Percentiles rank a stretch among this genome's conserved stretches.
These are phyloP conservation scores for Dactylellina sp. DNA, from an alignment of 2,329 filamentous ascomycete genomes.

Conservation along the genomic window DNA sequence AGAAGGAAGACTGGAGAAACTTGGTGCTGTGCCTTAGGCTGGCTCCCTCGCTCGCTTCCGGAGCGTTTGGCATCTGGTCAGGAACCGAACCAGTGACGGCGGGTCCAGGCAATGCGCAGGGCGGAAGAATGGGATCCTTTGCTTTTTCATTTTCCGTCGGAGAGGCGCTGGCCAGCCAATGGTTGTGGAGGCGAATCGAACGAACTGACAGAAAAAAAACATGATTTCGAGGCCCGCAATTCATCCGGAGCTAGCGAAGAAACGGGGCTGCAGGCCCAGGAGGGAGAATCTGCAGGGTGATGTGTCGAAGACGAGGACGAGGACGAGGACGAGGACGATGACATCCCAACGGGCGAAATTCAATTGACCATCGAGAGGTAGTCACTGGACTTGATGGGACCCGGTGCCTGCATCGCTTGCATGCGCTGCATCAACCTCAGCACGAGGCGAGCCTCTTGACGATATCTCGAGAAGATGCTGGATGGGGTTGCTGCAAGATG, in stretches of 20 bases:
- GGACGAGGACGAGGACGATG: conserved; percentile 39
- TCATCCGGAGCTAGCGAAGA: conserved; percentile 46
- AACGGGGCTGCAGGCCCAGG: conserved; percentile 28
- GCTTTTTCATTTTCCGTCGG: conserved; percentile 32
- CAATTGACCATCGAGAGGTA: too few species aligned
- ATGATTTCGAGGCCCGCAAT: conserved; percentile 28
- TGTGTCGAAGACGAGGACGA: conserved; percentile 21
- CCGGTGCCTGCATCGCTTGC: conserved; percentile 41
- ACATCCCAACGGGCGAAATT: conserved; percentile 55
- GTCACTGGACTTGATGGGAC: conserved; percentile 12
- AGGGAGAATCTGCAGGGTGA: conserved; percentile 43
- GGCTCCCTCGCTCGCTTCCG: conserved; percentile 32
- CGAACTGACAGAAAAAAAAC: background rate
- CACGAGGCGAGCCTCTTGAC: conserved; percentile 4
- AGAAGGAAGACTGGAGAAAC: conserved; percentile 31
- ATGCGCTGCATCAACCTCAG: conserved; percentile 14
- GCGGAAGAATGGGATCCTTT: conserved; percentile 19
- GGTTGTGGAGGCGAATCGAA: conserved; percentile 20
- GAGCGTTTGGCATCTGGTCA: conserved; percentile 14
- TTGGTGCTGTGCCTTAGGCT: background rate
- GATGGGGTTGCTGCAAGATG: conserved; percentile 43
- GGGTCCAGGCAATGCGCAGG: conserved; percentile 21
- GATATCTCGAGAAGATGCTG: conserved; percentile 9
- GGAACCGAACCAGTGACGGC: conserved; percentile 52
- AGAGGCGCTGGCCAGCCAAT: conserved; percentile 30